Evolutionary conservation across 129 eudicot species (phyloP).

Genomic region (Helichrysum umbraculigerum): DNA sequence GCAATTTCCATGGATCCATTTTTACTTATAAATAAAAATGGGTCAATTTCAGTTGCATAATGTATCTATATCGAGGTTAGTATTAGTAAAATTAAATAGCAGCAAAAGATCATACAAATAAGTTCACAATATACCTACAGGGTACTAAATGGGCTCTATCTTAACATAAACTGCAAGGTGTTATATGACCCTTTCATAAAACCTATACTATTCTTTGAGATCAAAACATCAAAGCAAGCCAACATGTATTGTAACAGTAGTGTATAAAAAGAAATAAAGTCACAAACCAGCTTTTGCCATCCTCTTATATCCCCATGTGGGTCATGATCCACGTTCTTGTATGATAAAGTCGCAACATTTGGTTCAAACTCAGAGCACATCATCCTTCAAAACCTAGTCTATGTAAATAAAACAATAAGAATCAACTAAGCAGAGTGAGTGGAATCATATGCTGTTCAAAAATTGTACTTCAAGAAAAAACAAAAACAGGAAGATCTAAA

Average conservation of each 20-base stretch:
- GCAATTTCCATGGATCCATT: no score
- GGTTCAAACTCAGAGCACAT: conserved; percentile 42
- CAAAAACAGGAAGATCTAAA: not conserved
- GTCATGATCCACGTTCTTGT: conserved; percentile 19
- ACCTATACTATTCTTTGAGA: conserved; percentile 36
- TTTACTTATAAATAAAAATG: no score
- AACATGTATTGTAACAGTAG: conserved; percentile 36
- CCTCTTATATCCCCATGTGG: conserved; percentile 48
- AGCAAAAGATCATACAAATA: no score
- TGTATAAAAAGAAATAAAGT: conserved; percentile 2
- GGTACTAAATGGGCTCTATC: no score
- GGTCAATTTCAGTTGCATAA: no score
- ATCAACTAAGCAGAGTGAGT: not conserved
- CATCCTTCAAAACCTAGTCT: conserved; percentile 23
- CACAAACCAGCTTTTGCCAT: conserved; percentile 41
- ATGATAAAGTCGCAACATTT: conserved; percentile 31
- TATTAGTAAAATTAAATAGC: no score
- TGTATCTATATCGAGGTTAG: no score
- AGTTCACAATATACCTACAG: no score
- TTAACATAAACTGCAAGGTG: conserved; percentile 35
- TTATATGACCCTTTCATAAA: conserved; percentile 30
- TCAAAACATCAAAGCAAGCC: conserved; percentile 22
- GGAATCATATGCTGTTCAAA: conserved; percentile 4
- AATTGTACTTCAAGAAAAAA: conserved; percentile 15
- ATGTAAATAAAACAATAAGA: conserved; percentile 15